These are phyloP conservation scores for Backusella circina DNA, from an alignment of 192 early-diverging fungal genomes.

Conservation along the genomic window DNA sequence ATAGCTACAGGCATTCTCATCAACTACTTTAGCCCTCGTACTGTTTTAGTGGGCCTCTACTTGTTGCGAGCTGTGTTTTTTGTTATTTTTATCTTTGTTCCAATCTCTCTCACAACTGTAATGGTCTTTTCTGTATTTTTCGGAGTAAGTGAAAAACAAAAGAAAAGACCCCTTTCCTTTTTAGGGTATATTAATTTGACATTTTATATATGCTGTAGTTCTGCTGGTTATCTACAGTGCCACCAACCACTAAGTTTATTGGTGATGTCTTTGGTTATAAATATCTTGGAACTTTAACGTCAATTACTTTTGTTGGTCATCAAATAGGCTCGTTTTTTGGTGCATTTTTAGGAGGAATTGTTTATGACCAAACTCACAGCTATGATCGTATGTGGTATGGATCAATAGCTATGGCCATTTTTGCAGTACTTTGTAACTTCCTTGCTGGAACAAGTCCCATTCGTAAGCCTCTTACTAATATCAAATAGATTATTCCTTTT, in stretches of 20 bases:
- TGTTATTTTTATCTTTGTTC: constrained; percentile 13
- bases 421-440: constrained; percentile 14
- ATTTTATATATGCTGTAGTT: not conserved
- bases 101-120: constrained; percentile 17
- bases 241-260: constrained; percentile 24
- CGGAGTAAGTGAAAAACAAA: constrained; percentile 22
- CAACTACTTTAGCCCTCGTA: constrained; percentile 20
- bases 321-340: constrained; percentile 32
- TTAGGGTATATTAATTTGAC: not conserved
- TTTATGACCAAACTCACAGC: constrained; percentile 19
- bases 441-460: constrained; percentile 8
- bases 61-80: constrained; percentile 9
- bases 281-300: constrained; percentile 32
- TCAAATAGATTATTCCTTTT: not conserved
- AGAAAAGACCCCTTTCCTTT: not conserved
- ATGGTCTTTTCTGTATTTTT: constrained; percentile 25
- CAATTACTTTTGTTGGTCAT: constrained; percentile 29
- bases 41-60: constrained; percentile 17
- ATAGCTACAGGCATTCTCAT: constrained; percentile 13
- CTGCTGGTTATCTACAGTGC: constrained; percentile 32
- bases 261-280: constrained; percentile 29
- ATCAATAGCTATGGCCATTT: constrained; percentile 18
- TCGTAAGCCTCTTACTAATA: not conserved
- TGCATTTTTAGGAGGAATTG: constrained; percentile 29
- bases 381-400: constrained; percentile 33